Conservation (phyloP, 2,329 filamentous ascomycete species). For the Trichophyton simii region DNA sequence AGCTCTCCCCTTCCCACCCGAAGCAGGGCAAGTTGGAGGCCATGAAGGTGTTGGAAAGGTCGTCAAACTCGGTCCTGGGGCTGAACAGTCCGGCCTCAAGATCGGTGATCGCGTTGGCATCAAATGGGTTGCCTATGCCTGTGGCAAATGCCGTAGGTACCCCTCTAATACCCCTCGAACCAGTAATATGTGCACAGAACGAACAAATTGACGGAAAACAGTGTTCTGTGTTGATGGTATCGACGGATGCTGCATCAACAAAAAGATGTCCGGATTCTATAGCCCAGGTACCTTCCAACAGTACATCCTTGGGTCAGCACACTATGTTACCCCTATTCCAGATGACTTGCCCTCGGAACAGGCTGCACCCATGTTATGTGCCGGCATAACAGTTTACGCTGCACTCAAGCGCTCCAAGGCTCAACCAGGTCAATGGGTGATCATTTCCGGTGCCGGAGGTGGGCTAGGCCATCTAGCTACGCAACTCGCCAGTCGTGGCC, state of each 20-base stretch:
- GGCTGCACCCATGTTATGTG: constrained; percentile 56
- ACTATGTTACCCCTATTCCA: constrained; percentile 59
- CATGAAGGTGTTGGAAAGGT: constrained; percentile 57
- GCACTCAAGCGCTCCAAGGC: constrained; percentile 51
- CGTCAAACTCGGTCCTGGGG: constrained; percentile 51
- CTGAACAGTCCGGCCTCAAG: constrained; percentile 45
- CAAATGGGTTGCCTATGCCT: constrained; percentile 53
- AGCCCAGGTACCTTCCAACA: constrained; percentile 62
- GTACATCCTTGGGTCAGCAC: constrained; percentile 50
- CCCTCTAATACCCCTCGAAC: not conserved
- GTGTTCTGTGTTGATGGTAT: constrained; percentile 42
- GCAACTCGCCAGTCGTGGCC: constrained; percentile 48
- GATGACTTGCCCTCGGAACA: constrained; percentile 46
- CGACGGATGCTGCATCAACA: constrained; percentile 44
- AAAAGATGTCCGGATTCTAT: constrained; percentile 53
- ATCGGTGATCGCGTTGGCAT: constrained; percentile 58
- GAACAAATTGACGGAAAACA: constrained; percentile 6
- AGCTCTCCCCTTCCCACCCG: constrained; percentile 46
- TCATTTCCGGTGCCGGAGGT: constrained; percentile 49
- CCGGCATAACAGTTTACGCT: constrained; percentile 54
- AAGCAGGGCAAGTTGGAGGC: constrained; percentile 52
- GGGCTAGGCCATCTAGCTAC: constrained; percentile 52
- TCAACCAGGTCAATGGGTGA: constrained; percentile 47
- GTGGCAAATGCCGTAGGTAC: constrained; percentile 39
- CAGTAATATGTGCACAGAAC: not conserved